Evolutionary conservation across 352 stramenopile genomes (phyloP).

Genomic region (Discostella stelligera): DNA sequence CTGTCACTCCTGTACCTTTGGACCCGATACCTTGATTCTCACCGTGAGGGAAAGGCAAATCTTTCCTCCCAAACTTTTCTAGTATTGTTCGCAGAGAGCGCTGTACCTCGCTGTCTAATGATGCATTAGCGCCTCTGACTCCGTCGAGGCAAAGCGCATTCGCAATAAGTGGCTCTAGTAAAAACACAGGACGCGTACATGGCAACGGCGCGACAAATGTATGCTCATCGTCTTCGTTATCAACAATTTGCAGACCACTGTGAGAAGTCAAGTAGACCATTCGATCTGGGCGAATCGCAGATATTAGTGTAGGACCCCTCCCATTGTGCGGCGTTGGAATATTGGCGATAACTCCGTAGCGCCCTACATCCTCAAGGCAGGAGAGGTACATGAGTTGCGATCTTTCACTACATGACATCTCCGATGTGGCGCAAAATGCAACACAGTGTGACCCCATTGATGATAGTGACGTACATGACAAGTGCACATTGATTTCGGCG

Average conservation of each 20-base stretch:
- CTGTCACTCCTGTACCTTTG: conserved; percentile 65
- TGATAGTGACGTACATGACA: conserved; percentile 53
- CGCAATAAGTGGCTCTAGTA: conserved; percentile 77
- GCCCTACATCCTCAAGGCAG: conserved; percentile 48
- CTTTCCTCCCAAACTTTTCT: conserved; percentile 81
- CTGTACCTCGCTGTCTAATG: conserved; percentile 30
- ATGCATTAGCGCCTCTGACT: conserved; percentile 26
- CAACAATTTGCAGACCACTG: conserved; percentile 45
- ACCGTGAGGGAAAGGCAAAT: conserved; percentile 65
- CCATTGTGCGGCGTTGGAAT: conserved; percentile 41
- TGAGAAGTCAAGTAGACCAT: conserved; percentile 57
- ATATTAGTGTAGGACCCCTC: conserved; percentile 36
- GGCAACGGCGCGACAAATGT: conserved; percentile 56
- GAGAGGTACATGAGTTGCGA: conserved; percentile 69
- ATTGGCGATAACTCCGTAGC: conserved; percentile 59
- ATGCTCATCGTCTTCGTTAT: conserved; percentile 54
- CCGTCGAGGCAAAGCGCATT: conserved; percentile 75
- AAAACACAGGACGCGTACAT: conserved; percentile 57
- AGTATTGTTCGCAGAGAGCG: conserved; percentile 54
- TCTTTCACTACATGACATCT: conserved; percentile 10
- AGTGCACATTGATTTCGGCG: conserved; percentile 41
- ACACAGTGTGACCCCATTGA: conserved; percentile 76
- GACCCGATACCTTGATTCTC: conserved; percentile 70
- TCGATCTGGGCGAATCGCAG: conserved; percentile 71
- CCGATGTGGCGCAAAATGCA: conserved; percentile 58